phyloP scores from a whole-genome alignment of 108 stramenopile genomes.

The Aurantiochytrium sp. region DNA sequence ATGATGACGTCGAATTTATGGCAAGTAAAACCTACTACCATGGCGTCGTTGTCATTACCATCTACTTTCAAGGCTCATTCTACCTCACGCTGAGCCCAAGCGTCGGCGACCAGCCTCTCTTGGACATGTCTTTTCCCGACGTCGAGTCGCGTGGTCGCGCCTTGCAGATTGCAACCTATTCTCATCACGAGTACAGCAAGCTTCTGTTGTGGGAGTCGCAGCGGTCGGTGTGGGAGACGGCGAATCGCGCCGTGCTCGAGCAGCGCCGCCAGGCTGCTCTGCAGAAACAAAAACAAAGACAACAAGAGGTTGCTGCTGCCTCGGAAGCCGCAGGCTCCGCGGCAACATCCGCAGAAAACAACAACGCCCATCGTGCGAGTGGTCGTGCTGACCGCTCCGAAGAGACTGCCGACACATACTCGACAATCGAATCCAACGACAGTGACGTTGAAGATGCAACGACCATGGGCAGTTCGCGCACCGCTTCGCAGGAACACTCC shows the following conservation, averaged over 20 bases:
- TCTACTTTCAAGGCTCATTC: conserved; percentile 60
- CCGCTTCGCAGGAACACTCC: too few species aligned
- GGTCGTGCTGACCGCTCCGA: too few species aligned
- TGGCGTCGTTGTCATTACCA: conserved; percentile 50
- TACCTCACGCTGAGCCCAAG: conserved; percentile 54
- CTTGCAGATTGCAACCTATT: neutral
- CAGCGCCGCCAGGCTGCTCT: neutral
- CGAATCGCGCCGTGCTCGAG: conserved; percentile 12
- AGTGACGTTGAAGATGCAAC: too few species aligned
- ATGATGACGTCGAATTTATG: conserved; percentile 46
- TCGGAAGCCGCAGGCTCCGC: neutral
- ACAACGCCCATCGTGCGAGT: too few species aligned
- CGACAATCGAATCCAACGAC: too few species aligned
- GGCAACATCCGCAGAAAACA: neutral
- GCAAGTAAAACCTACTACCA: conserved; percentile 51
- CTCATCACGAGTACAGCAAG: neutral
- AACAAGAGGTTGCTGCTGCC: neutral
- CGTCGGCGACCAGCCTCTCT: conserved; percentile 52
- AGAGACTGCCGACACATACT: too few species aligned
- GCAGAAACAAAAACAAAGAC: neutral
- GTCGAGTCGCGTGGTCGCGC: conserved; percentile 23
- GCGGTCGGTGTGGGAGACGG: neutral
- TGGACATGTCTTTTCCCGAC: conserved; percentile 64
- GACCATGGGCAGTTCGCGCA: too few species aligned
- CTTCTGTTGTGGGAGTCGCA: neutral